These are phyloP conservation scores for Nicotiana benthamiana DNA, from an alignment of 257 asterid genomes.

Conservation along the genomic window DNA sequence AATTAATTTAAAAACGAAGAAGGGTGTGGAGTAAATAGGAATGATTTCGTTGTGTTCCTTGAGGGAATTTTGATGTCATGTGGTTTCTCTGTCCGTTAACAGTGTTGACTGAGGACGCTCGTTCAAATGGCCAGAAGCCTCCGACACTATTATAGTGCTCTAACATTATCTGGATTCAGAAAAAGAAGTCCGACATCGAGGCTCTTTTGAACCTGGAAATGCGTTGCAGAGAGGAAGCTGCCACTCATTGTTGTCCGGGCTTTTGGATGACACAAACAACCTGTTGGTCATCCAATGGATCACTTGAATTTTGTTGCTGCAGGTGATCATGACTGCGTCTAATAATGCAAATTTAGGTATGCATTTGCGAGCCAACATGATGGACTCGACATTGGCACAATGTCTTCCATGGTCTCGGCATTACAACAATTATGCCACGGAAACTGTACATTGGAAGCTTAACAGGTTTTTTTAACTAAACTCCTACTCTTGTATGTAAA, in stretches of 20 bases:
- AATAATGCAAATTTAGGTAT: too few relatives aligned
- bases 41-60: slow-evolving; percentile 14
- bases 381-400: neutral
- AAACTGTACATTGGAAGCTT: neutral
- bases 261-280: neutral
- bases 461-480: too few relatives aligned
- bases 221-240: slow-evolving; percentile 16
- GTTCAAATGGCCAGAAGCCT: slow-evolving; percentile 13
- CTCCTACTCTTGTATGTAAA: neutral
- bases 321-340: neutral
- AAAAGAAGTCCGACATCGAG: slow-evolving; percentile 14
- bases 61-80: slow-evolving; percentile 1
- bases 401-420: neutral
- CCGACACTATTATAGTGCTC: slow-evolving; percentile 13
- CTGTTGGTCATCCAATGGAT: neutral
- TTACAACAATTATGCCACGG: neutral
- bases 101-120: neutral
- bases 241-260: neutral
- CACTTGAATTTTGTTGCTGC: neutral
- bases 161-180: slow-evolving; percentile 17
- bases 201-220: slow-evolving; percentile 23
- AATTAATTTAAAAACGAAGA: slow-evolving; percentile 26
- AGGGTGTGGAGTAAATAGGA: slow-evolving; percentile 39
- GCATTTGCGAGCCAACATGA: neutral
- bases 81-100: slow-evolving; percentile 1